Base-by-base conservation (phyloP, 2,329 filamentous ascomycete genomes). In the Alternaria novae-zelandiae region DNA sequence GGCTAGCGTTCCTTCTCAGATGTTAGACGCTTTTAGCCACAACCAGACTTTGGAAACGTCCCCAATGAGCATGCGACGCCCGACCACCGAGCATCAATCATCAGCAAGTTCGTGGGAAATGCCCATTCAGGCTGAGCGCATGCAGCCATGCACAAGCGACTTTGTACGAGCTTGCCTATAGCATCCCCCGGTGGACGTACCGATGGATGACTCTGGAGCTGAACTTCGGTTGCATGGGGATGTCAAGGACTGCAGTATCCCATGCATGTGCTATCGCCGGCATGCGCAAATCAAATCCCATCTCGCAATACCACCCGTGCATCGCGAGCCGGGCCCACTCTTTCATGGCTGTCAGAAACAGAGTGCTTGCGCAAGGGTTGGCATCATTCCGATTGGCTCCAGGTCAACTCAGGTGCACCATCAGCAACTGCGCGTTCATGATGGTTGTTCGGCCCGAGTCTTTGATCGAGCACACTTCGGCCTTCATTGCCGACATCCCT, bases 231-330 rank as follows among this genome's bases (percentile, higher is more conserved):
- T 61, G 58, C 53, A 50, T 21, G 28, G 49, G 32, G 13, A 36
- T 21, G 28, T 41, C 13, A 36, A 41, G 23, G 30, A 53, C 10
- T 25, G 21, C 20, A 36, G 20, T 23, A 53, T 25, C 49, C 15
- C 13, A 47, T 47, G 43, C 41, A 23, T 28, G 43, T 61, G 58
- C 53, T 57, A 12, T 53, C 21, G 13, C 49, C 49, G 23, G n/a
- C 26, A 57, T 57, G 58, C 32, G 44, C 45, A 36, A 57, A 50
- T 50, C 53, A 57, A 51, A 50, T 51, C 45, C 32, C 32, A 57
- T 44, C 20, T 28, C 26, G 45, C 54, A 25, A 45, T 47, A 32
- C 41, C 5, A 43, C n/a, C 44, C 32, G 17, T 21, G 15, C 58
- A 50, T 57, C 45, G 44, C 25, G 36, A 25, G 25, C 46, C 47